phyloP scores from a whole-genome alignment of 495 filamentous ascomycete genomes.

The Hypoxylon trugodes region DNA sequence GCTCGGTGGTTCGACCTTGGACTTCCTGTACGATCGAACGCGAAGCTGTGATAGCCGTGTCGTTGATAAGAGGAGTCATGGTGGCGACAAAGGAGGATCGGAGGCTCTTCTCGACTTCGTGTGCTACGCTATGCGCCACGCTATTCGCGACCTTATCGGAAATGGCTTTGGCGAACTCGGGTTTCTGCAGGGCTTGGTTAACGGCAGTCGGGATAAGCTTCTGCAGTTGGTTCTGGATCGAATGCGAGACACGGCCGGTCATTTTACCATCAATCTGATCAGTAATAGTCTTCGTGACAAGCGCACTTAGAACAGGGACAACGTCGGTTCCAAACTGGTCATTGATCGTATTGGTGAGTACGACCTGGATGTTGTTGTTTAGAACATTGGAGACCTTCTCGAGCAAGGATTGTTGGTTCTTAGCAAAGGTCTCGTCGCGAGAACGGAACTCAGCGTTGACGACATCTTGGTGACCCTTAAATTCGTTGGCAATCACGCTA shows the following conservation, averaged over 20 bases:
- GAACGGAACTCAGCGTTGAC: constrained; percentile 48
- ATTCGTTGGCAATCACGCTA: constrained; percentile 51
- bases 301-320: constrained; percentile 60
- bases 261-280: constrained; percentile 53
- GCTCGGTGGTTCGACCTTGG: constrained; percentile 68
- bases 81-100: constrained; percentile 65
- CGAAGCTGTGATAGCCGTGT: constrained; percentile 58
- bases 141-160: constrained; percentile 73
- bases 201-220: constrained; percentile 54
- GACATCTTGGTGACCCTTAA: constrained; percentile 54
- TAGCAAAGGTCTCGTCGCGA: constrained; percentile 50
- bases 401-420: constrained; percentile 65
- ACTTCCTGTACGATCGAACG: constrained; percentile 70
- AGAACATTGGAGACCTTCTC: constrained; percentile 87
- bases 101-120: constrained; percentile 74
- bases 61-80: constrained; percentile 71
- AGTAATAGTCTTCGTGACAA: constrained; percentile 55
- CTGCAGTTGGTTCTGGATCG: constrained; percentile 69
- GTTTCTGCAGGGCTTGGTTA: constrained; percentile 69
- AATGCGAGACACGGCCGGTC: constrained; percentile 59
- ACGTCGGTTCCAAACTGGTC: constrained; percentile 71
- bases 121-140: constrained; percentile 67
- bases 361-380: constrained; percentile 87
- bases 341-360: constrained; percentile 73
- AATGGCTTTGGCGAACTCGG: constrained; percentile 72